Base-by-base conservation (phyloP, 192 early-diverging fungal genomes). In the Geranomyces michiganensis region DNA sequence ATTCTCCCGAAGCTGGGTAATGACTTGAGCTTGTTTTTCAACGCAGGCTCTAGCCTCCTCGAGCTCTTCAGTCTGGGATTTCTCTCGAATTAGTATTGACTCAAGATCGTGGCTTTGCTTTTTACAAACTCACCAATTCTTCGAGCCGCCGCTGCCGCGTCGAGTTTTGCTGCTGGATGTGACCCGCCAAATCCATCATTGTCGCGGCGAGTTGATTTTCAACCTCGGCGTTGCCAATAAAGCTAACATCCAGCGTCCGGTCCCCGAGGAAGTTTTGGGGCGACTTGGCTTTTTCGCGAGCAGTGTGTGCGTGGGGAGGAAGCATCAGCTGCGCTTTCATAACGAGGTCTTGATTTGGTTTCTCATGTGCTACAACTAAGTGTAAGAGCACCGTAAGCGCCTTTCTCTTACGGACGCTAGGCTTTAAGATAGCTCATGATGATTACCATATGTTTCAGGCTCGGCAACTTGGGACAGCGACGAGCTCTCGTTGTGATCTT, bases 121-220 rank as follows among this genome's bases (percentile, higher is more conserved):
- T 51, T 31, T 2, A 22, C 7, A 6, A 17, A 68, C 65, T 46
- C 56, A 74, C 73, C 56, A 68, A 41, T 48, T 67, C 59, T 27
- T 74, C 64, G 9, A 74, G 33, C 56, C 31, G 56, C 43, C 53
- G 41, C 41, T 74, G 73, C 17, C 73, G 24, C 12, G 51, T 24
- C 12, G 63, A 65, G 41, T 67, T 74, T 36, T 67, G 63, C 44
- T 44, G 36, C 27, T 74, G 73, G 41, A 74, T 74, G 32, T 68
- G 65, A 21, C 46, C 66, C 14, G 73, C 73, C n/a, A 74, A 41
- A 60, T 60, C 43, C 73, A 74, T 74, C 73, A 74, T 74, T 46
- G 65, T 68, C 10, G 43, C 56, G 7, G 73, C 73, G 7, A 74
- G 56, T 26, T 74, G 45, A 33, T 74, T 74, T 36, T 74, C 73